Conservation (phyloP, 2,329 filamentous ascomycete species). For the Rutstroemia sp. region DNA sequence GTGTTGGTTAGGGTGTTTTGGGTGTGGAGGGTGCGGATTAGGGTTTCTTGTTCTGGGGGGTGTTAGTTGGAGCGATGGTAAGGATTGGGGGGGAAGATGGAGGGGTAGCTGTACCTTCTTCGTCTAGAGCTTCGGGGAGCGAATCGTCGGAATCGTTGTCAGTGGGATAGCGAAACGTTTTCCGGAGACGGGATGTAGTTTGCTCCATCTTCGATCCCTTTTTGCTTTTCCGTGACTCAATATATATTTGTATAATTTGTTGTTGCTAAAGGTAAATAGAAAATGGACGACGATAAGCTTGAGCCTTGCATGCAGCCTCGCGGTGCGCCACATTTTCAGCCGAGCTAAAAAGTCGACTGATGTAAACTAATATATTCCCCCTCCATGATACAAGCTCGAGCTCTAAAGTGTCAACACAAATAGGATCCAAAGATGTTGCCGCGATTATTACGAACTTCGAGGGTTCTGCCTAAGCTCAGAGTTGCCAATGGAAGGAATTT, state of each 20-base stretch:
- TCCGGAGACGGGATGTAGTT: slow-evolving; percentile 57
- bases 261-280: not conserved
- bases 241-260: not conserved
- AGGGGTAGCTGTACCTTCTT: slow-evolving; percentile 51
- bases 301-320: slow-evolving; percentile 4
- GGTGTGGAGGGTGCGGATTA: slow-evolving; percentile 48
- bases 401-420: not conserved
- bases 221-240: not conserved
- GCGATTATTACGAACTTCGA: slow-evolving; percentile 23
- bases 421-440: slow-evolving; percentile 22
- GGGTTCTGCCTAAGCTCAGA: slow-evolving; percentile 15
- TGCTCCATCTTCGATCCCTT: slow-evolving; percentile 25
- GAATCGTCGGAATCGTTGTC: slow-evolving; percentile 48
- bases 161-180: slow-evolving; percentile 67
- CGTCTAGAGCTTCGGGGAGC: slow-evolving; percentile 59
- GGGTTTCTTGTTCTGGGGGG: slow-evolving; percentile 51
- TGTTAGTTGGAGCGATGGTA: slow-evolving; percentile 21
- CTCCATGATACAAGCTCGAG: not conserved
- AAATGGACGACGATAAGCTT: not conserved
- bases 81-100: not conserved
- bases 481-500: slow-evolving; percentile 12
- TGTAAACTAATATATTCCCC: not conserved
- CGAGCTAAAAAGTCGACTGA: slow-evolving; percentile 10
- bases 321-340: slow-evolving; percentile 13
- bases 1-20: slow-evolving; percentile 52